These are phyloP conservation scores for Lasiosphaeria ovina DNA, from an alignment of 495 filamentous ascomycete species.

Conservation along the genomic window DNA sequence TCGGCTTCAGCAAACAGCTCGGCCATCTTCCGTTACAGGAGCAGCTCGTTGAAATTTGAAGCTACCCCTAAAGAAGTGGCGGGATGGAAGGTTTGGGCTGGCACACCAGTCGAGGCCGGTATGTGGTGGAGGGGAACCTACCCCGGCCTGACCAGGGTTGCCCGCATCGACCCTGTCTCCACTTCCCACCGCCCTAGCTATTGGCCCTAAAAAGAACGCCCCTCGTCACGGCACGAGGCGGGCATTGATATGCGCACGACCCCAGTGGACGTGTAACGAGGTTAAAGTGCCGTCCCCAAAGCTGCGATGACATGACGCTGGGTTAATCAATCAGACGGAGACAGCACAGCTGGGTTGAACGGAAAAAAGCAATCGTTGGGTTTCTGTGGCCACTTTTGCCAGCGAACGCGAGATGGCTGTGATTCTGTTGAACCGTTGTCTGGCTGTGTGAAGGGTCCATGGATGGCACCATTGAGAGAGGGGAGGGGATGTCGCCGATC, in stretches of 20 bases:
- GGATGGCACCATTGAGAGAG: neutral
- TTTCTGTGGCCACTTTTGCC: neutral
- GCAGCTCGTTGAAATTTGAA: neutral
- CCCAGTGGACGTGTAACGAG: neutral
- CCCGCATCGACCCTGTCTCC: slow-evolving; percentile 2
- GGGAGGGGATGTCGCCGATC: neutral
- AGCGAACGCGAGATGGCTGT: neutral
- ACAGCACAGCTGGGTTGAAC: neutral
- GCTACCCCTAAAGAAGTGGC: neutral
- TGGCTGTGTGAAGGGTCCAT: neutral
- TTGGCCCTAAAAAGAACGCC: neutral
- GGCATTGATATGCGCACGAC: neutral
- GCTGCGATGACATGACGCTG: neutral
- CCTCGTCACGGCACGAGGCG: neutral
- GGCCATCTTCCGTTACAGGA: neutral
- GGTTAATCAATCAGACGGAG: neutral
- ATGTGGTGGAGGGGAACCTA: neutral
- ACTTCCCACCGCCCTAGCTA: neutral
- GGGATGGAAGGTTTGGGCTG: neutral
- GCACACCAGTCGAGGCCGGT: neutral
- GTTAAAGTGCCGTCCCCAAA: neutral
- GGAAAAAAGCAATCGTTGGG: neutral
- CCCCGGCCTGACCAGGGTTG: neutral
- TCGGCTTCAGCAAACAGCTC: neutral
- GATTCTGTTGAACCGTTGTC: neutral